phyloP scores from a whole-genome alignment of 306 rosid species.

The Castanospermum australe region DNA sequence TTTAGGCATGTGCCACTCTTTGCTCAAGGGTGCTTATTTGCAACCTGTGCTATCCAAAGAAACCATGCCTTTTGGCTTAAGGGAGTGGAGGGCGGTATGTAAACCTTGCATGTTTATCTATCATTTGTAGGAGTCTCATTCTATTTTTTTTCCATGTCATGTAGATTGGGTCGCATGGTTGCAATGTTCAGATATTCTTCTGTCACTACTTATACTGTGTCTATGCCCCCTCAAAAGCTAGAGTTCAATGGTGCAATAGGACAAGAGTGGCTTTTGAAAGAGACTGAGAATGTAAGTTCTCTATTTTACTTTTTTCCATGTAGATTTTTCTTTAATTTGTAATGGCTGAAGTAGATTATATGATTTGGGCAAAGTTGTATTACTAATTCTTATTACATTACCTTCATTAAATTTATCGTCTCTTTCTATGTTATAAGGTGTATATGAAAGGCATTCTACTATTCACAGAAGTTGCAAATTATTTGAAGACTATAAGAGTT shows the following conservation, averaged over 20 bases:
- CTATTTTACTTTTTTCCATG: conserved; percentile 19
- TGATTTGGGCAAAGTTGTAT: neutral
- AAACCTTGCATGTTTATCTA: neutral
- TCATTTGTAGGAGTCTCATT: neutral
- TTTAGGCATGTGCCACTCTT: neutral
- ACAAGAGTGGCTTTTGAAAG: conserved; percentile 63
- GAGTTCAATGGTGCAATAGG: conserved; percentile 53
- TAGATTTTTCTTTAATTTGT: conserved; percentile 22
- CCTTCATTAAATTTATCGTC: neutral
- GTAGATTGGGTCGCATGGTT: conserved; percentile 84
- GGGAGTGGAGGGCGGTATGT: neutral
- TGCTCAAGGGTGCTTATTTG: neutral
- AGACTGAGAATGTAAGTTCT: conserved; percentile 60
- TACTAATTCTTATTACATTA: conserved; percentile 3
- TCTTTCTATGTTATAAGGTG: conserved; percentile 56
- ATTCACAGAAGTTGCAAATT: conserved; percentile 62
- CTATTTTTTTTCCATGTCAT: conserved; percentile 26
- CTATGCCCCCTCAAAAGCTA: conserved; percentile 80
- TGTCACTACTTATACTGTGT: conserved; percentile 56
- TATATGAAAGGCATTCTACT: conserved; percentile 54
- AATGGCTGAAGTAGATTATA: neutral
- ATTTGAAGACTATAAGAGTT: conserved; percentile 59
- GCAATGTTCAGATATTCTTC: conserved; percentile 80
- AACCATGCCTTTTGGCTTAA: neutral
- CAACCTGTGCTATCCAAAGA: neutral